Evolutionary conservation across 2,329 filamentous ascomycete species (phyloP), one percentile per base, ranked within the genome.

Genomic region (Ophiostoma fasciatum): DNA sequence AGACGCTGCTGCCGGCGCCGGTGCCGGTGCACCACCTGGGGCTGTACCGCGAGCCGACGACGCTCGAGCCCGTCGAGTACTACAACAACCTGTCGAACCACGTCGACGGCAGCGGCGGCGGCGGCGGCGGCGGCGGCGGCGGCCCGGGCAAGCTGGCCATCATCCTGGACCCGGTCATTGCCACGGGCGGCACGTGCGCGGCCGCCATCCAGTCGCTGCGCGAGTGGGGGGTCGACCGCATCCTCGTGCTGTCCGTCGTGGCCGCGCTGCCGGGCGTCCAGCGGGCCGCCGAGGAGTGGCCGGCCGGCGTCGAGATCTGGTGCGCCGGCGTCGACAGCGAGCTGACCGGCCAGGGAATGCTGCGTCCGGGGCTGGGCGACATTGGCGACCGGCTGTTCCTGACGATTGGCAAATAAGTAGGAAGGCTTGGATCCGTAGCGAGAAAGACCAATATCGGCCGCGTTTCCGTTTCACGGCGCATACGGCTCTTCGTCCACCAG

Each of bases 51-150:
- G 87, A 94, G 55, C 83, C 81, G 41, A 74, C 74, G 38, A 88
- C 82, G 30, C 76, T 94, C 38, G 75, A 84, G 50, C 84, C 87
- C 4, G 87, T 94, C 40, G 87, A 94, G 60, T 94, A 94, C 70
- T 94, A 94, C 71, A 94, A 94, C 66, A 94, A 94, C 59, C 76
- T 94, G 15, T 85, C 85, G 25, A 78, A 82, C 59, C 79, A 83
- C 59, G 54, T 64, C 30, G 46, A 53, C 27, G 53, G 58, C 23
- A 52, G 59, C 4, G 56, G 63, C 1, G 55, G 34, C 33, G 49
- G 60, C 29, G 42, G 46, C 26, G 48, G 53, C 29, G 60, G 60
- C 30, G 56, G 63, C 1, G 55, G 34, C 33, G 49, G 60, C 29
- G 42, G 46, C 26, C 48, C 53, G 28, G 60, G 60, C 30, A 64